Evolutionary conservation across 1,284 basidiomycete species (phyloP), one percentile per base, ranked within the genome.

Genomic region (Veloboletus limbatus): DNA sequence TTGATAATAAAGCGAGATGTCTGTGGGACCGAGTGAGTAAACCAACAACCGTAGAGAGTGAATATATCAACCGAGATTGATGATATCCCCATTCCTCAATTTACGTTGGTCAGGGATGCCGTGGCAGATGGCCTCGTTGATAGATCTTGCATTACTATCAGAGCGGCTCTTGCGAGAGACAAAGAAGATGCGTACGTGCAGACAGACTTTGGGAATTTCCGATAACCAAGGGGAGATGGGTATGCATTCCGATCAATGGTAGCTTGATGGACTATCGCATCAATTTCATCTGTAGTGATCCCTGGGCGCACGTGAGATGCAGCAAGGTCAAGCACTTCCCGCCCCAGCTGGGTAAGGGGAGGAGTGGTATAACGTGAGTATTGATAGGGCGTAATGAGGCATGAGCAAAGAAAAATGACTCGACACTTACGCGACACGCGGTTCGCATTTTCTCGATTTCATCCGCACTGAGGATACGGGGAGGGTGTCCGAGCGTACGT

Each of bases 71-170:
- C 84, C 96, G 38, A 96, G 81, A 67, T 97, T 97, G 65, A 97
- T 73, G 57, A 97, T 97, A 68, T 97, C 95, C 21, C 94, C 94
- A 56, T 96, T 88, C 58, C 79, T 76, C 43, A 97, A 69, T 55
- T 86, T 90, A 47, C 93, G 76, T 57, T 88, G 77, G 70, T 97
- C 94, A 34, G 94, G 94, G 54, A 97, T 97, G 45, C 92, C 92
- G 68, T 99, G 97, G 67, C 97, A 99, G 60, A 99, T 96, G 47
- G 85, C 87, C 69, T 99, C 97, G 69, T 99, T 99, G 33, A 99
- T 74, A 22, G 91, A 93, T 25, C 88, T 59, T 89, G 55, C 22
- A 33, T 45, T 7, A 34, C 45, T 51, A 47, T 47, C 18, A 33
- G 44, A 34, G 34, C 18, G 45, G 32, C 16, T 26, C 38, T 49